Evolutionary conservation across 768 basidiomycete species (phyloP).

Genomic region (Leccinum aurantiacum): DNA sequence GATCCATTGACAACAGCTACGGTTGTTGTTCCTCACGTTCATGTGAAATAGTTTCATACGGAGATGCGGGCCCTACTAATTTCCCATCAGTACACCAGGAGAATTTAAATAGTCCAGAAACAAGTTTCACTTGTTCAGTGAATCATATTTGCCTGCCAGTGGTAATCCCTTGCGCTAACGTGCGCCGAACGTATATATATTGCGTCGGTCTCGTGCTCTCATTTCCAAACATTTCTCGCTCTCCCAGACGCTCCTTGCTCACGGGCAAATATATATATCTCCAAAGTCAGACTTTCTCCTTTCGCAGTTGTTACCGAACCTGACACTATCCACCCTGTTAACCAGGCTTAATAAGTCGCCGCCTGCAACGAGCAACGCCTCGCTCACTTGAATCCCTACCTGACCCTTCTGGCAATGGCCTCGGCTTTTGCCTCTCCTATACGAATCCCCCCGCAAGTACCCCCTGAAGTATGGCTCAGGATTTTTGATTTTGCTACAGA

Average conservation of each 20-base stretch:
- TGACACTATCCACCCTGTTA: not conserved
- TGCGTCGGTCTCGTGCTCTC: not conserved
- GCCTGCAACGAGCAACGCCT: not conserved
- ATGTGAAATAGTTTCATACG: not conserved
- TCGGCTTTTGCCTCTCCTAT: not conserved
- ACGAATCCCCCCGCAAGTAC: conserved; percentile 12
- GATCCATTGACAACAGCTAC: not conserved
- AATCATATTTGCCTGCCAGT: not conserved
- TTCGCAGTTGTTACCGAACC: conserved; percentile 3
- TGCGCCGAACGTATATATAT: not conserved
- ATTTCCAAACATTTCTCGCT: conserved; percentile 3
- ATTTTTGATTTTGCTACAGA: conserved; percentile 25
- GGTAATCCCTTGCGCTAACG: not conserved
- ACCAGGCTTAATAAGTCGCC: not conserved
- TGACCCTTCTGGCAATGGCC: conserved; percentile 13
- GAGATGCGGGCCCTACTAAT: not conserved
- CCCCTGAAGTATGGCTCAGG: conserved; percentile 32
- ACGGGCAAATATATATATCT: conserved; percentile 10
- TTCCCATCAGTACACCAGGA: not conserved
- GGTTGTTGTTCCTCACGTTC: not conserved
- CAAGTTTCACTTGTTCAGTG: not conserved
- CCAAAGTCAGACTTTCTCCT: conserved; percentile 1
- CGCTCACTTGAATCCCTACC: not conserved
- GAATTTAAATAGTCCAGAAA: not conserved
- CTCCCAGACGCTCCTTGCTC: conserved; percentile 16